Percentiles rank a stretch among this genome's conserved stretches.
Conservation (phyloP, 768 basidiomycete genomes). For the Trametes cingulata region DNA sequence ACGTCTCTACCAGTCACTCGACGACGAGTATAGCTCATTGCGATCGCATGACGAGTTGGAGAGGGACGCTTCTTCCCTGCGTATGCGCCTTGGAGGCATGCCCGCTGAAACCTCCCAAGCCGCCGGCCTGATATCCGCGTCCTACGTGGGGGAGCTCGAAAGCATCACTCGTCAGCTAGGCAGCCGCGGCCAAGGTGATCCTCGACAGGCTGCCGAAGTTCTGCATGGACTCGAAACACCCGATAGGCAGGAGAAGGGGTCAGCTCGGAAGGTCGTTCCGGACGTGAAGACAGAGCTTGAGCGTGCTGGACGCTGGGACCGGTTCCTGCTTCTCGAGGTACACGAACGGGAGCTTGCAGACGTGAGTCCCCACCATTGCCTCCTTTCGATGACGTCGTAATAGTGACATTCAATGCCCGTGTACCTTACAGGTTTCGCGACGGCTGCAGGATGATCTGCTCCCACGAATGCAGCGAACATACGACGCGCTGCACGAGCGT, state of each 20-base stretch:
- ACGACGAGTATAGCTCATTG: constrained; percentile 4
- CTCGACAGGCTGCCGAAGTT: background rate
- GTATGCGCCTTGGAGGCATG: background rate
- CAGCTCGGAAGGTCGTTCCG: constrained; percentile 1
- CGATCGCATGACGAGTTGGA: constrained; percentile 4
- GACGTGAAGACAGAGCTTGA: constrained; percentile 32
- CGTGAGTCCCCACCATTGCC: constrained; percentile 17
- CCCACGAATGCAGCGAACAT: constrained; percentile 27
- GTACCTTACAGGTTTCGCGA: background rate
- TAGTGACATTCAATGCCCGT: too few relatives aligned
- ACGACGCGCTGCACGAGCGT: constrained; percentile 27
- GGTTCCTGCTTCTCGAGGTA: constrained; percentile 28
- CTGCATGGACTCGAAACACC: background rate
- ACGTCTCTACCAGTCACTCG: constrained; percentile 8
- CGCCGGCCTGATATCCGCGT: background rate
- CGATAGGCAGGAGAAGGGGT: background rate
- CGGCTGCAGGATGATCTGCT: constrained; percentile 17
- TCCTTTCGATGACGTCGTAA: background rate
- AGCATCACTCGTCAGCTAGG: background rate
- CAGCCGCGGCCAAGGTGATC: too few relatives aligned
- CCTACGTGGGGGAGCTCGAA: constrained; percentile 14
- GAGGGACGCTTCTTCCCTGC: background rate
- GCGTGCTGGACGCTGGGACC: constrained; percentile 36
- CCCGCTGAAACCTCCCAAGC: background rate
- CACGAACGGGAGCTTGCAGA: constrained; percentile 29